phyloP scores from a whole-genome alignment of 2,329 filamentous ascomycete species.

The Hymenoscyphus repandus region DNA sequence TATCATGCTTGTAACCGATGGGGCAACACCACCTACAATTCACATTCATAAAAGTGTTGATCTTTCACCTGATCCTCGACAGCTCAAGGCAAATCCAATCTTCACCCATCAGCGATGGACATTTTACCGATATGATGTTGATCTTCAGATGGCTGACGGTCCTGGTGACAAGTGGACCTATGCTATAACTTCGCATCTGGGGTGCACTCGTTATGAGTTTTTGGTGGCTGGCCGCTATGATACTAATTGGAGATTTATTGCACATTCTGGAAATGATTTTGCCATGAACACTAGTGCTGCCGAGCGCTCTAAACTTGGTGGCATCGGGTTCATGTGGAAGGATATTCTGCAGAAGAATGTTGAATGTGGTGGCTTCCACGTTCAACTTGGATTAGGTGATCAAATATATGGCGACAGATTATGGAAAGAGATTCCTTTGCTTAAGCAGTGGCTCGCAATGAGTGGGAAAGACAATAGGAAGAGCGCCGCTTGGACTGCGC shows the following conservation, averaged over 20 bases:
- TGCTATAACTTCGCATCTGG: slow-evolving; percentile 91
- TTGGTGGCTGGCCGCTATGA: slow-evolving; percentile 86
- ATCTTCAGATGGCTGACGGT: slow-evolving; percentile 81
- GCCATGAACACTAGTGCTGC: slow-evolving; percentile 79
- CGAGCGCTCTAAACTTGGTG: slow-evolving; percentile 80
- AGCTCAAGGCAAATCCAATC: slow-evolving; percentile 77
- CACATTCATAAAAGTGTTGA: slow-evolving; percentile 89
- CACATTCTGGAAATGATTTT: slow-evolving; percentile 95
- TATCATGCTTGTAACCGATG: slow-evolving; percentile 88
- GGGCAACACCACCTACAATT: slow-evolving; percentile 87
- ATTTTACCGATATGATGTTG: slow-evolving; percentile 92
- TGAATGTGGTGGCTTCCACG: slow-evolving; percentile 93
- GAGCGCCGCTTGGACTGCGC: slow-evolving; percentile 85
- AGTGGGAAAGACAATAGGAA: slow-evolving; percentile 91
- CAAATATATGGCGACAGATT: slow-evolving; percentile 94
- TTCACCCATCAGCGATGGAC: slow-evolving; percentile 89
- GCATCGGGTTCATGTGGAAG: slow-evolving; percentile 96
- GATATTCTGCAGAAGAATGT: slow-evolving; percentile 96
- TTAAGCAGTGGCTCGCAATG: slow-evolving; percentile 93
- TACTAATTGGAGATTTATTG: slow-evolving; percentile 91
- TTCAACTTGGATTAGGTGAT: slow-evolving; percentile 84
- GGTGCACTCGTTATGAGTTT: slow-evolving; percentile 98
- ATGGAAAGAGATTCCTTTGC: slow-evolving; percentile 90
- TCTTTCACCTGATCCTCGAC: slow-evolving; percentile 85
- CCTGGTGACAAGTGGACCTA: slow-evolving; percentile 90